Percentiles rank a stretch among this genome's conserved stretches.
Evolutionary conservation across 352 stramenopile genomes (phyloP).

Genomic region (Hyaloperonospora arabidopsidis): DNA sequence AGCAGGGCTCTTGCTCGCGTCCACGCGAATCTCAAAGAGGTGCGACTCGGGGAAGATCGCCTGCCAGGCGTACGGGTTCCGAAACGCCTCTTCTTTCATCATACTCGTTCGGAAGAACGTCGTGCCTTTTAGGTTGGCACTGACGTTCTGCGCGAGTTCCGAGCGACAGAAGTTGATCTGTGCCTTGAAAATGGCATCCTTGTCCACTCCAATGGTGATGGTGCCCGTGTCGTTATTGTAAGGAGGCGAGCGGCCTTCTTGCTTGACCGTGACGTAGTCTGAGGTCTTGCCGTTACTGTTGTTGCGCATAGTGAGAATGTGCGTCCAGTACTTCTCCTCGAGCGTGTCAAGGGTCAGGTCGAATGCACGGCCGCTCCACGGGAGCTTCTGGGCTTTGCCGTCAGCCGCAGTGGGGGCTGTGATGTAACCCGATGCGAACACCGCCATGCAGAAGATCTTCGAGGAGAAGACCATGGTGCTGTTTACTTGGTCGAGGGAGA

Average conservation of each 20-base stretch:
- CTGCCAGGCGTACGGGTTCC: slow-evolving; percentile 6
- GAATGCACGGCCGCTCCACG: slow-evolving; percentile 50
- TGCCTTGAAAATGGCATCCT: slow-evolving; percentile 9
- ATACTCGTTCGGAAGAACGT: slow-evolving; percentile 11
- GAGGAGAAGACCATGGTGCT: slow-evolving; percentile 12
- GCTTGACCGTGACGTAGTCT: slow-evolving; percentile 40
- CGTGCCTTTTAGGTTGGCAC: slow-evolving; percentile 1
- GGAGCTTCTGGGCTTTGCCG: slow-evolving; percentile 15
- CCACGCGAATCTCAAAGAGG: slow-evolving; percentile 9
- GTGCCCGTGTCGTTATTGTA: slow-evolving; percentile 61
- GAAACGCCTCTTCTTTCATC: slow-evolving; percentile 9
- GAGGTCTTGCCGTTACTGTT: slow-evolving; percentile 17
- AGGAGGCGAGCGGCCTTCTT: slow-evolving; percentile 36
- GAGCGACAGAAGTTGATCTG: slow-evolving; percentile 9
- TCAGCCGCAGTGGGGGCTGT: slow-evolving; percentile 1
- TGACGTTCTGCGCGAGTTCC: slow-evolving; percentile 9
- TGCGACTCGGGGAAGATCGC: slow-evolving; percentile 9
- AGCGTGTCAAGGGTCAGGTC: slow-evolving; percentile 48
- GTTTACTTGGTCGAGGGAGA: no score
- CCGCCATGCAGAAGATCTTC: slow-evolving; percentile 1
- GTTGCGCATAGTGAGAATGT: slow-evolving; percentile 54
- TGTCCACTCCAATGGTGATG: slow-evolving; percentile 25
- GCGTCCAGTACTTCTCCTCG: slow-evolving; percentile 46
- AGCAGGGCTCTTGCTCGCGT: not conserved
- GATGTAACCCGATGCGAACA: slow-evolving; percentile 5